These are phyloP conservation scores for Metschnikowia hibisci DNA, from an alignment of 805 yeast species.

Conservation along the genomic window DNA sequence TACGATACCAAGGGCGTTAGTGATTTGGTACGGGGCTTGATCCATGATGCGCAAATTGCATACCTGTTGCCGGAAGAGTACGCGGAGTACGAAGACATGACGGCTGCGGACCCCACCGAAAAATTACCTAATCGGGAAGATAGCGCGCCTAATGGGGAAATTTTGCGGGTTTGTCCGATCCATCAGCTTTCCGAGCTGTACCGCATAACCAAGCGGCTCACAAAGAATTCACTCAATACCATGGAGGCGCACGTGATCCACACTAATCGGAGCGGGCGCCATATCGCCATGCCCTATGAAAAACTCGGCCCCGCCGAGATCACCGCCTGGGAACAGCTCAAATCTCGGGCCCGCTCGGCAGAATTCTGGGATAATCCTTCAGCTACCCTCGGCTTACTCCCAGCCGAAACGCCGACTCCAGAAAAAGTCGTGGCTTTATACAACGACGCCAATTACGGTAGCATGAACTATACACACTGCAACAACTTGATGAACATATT, in stretches of 20 bases:
- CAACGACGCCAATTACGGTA: background rate
- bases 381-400: background rate
- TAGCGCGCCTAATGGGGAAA: no score
- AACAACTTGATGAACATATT: background rate
- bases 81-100: background rate
- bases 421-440: background rate
- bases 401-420: background rate
- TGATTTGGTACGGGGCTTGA: slow-evolving; percentile 11
- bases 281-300: slow-evolving; percentile 1
- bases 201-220: slow-evolving; percentile 14
- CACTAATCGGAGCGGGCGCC: background rate
- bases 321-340: background rate
- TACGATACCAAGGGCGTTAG: slow-evolving; percentile 2
- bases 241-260: slow-evolving; percentile 14
- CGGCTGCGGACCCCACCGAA: background rate
- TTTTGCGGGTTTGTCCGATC: background rate
- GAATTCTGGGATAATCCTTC: background rate
- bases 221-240: slow-evolving; percentile 7
- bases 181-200: slow-evolving; percentile 14
- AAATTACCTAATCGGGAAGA: background rate
- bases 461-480: background rate
- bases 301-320: background rate
- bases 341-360: background rate
- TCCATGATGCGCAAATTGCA: slow-evolving; percentile 13
- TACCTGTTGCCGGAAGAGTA: slow-evolving; percentile 8